Conservation (phyloP, 352 stramenopile species). For the Phytophthora agathidicida region DNA sequence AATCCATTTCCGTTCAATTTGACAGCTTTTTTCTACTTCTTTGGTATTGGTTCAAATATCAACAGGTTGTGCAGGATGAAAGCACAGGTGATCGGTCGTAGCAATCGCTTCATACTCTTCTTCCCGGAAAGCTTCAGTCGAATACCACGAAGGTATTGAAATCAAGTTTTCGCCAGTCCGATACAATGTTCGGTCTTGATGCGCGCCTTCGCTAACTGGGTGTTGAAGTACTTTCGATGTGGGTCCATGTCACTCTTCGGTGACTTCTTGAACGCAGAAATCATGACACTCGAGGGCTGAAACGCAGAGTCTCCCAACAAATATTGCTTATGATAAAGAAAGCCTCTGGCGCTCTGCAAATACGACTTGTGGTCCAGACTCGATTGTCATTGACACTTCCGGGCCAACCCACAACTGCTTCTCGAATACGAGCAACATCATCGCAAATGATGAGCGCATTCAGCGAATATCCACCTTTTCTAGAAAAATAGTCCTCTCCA, state of each 20-base stretch:
- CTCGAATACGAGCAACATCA: conserved; percentile 16
- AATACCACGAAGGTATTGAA: conserved; percentile 23
- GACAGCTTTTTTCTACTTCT: conserved; percentile 12
- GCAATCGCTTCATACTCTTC: conserved; percentile 9
- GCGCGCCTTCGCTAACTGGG: conserved; percentile 10
- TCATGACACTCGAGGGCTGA: conserved; percentile 12
- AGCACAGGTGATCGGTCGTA: conserved; percentile 7
- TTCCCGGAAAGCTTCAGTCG: too few species aligned
- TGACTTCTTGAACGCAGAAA: conserved; percentile 27
- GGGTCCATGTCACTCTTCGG: not conserved
- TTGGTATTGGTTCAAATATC: conserved; percentile 15
- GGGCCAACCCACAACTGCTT: conserved; percentile 33
- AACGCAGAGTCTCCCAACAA: conserved; percentile 38
- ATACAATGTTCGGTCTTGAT: conserved; percentile 33
- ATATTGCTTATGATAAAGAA: conserved; percentile 11
- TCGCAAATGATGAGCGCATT: conserved; percentile 36
- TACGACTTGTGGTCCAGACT: conserved; percentile 5
- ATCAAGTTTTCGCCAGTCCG: conserved; percentile 18
- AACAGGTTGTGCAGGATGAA: conserved; percentile 26
- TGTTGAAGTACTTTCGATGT: conserved; percentile 20
- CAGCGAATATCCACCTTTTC: conserved; percentile 34
- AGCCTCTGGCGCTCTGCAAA: not conserved
- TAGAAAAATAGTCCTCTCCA: conserved; percentile 41
- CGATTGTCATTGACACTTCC: conserved; percentile 37
- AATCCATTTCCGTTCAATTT: not conserved